These are phyloP conservation scores for sunflower (Helianthus annuus) DNA, from an alignment of 129 eudicot species.

Conservation along the genomic window HanXRQr2.0-SUNRISE NC_035433.2:136032949-136033448, in stretches of 20 bases:
- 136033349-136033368: too few relatives aligned
- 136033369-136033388: too few relatives aligned
- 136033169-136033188: constrained; percentile 9
- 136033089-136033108: constrained; percentile 2
- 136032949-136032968: constrained; percentile 95
- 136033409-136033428: too few relatives aligned
- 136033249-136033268: not conserved
- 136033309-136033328: too few relatives aligned
- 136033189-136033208: too few relatives aligned
- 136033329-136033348: too few relatives aligned
- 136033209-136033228: too few relatives aligned
- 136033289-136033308: too few relatives aligned
- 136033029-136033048: constrained; percentile 67
- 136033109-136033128: constrained; percentile 43
- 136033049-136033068: too few relatives aligned
- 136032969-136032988: constrained; percentile 89
- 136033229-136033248: not conserved
- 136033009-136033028: constrained; percentile 85
- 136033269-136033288: too few relatives aligned
- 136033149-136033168: constrained; percentile 90
- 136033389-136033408: too few relatives aligned
- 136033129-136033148: constrained; percentile 88
- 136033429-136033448: too few relatives aligned
- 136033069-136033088: not conserved
- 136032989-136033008: constrained; percentile 72